Conservation (phyloP, 2,329 filamentous ascomycete species). For the Colletotrichum brevisporum region DNA sequence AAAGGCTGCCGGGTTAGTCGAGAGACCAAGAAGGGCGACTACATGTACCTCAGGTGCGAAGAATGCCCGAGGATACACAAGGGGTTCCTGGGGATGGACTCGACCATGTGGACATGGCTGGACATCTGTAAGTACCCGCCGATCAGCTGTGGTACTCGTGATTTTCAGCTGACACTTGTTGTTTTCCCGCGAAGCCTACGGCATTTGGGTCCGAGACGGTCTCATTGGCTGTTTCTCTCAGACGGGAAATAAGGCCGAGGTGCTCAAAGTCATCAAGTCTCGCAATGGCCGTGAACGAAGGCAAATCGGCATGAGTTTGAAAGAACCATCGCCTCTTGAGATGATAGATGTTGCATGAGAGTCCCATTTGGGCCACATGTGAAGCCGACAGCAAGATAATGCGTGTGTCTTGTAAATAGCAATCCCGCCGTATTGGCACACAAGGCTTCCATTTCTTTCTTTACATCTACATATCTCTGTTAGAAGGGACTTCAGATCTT, state of each 20-base stretch:
- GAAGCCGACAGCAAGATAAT: too few relatives aligned
- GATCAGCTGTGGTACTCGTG: not conserved
- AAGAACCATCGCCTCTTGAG: too few relatives aligned
- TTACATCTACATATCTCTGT: too few relatives aligned
- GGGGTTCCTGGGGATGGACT: conserved; percentile 4
- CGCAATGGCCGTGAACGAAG: too few relatives aligned
- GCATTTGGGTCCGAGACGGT: conserved; percentile 15
- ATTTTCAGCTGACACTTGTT: not conserved
- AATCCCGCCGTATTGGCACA: too few relatives aligned
- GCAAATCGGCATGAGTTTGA: too few relatives aligned
- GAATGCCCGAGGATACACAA: not conserved
- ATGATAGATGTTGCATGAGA: too few relatives aligned
- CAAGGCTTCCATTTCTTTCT: too few relatives aligned
- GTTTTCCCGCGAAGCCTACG: not conserved
- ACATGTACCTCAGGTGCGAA: not conserved
- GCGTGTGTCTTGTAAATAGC: too few relatives aligned
- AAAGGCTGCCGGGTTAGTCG: not conserved
- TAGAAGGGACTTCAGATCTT: too few relatives aligned
- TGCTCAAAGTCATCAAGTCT: not conserved
- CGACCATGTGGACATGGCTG: not conserved
- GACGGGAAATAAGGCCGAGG: not conserved
- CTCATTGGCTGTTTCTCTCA: conserved; percentile 5
- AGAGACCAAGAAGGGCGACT: not conserved
- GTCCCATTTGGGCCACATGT: too few relatives aligned
- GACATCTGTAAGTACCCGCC: not conserved